phyloP scores from a whole-genome alignment of 495 filamentous ascomycete genomes.

The Aspergillus panamensis region DNA sequence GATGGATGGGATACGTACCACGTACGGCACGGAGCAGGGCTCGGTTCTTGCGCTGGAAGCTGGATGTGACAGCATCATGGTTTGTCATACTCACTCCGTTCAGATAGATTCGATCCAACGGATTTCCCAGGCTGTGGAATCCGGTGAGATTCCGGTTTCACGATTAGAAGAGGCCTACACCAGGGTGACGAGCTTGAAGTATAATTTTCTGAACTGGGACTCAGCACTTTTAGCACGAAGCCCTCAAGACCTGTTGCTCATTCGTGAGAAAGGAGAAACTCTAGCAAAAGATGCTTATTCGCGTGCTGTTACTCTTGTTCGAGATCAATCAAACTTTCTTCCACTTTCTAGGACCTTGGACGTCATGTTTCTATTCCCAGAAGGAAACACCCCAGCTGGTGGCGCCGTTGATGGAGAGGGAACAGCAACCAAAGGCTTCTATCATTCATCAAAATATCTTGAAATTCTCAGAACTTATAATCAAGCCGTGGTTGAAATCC shows the following conservation, averaged over 20 bases:
- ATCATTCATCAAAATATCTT: conserved; percentile 34
- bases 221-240: conserved; percentile 20
- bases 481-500: conserved; percentile 30
- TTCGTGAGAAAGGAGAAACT: conserved; percentile 24
- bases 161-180: conserved; percentile 37
- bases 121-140: conserved; percentile 39
- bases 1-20: conserved; percentile 48
- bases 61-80: conserved; percentile 50
- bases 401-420: conserved; percentile 49
- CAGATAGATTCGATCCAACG: conserved; percentile 43
- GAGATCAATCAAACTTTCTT: conserved; percentile 28
- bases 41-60: conserved; percentile 45
- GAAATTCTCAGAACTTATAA: conserved; percentile 29
- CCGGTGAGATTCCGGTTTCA: conserved; percentile 30
- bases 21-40: conserved; percentile 45
- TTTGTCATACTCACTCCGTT: conserved; percentile 48
- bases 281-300: conserved; percentile 38
- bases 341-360: conserved; percentile 34
- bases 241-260: conserved; percentile 15
- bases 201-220: conserved; percentile 33
- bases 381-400: conserved; percentile 36
- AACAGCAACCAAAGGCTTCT: conserved; percentile 32
- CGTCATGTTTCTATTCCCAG: conserved; percentile 43
- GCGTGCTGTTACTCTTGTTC: conserved; percentile 43
- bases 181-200: conserved; percentile 38